phyloP scores from a whole-genome alignment of 176 grass and related monocot species.

The Oryza glaberrima region DNA sequence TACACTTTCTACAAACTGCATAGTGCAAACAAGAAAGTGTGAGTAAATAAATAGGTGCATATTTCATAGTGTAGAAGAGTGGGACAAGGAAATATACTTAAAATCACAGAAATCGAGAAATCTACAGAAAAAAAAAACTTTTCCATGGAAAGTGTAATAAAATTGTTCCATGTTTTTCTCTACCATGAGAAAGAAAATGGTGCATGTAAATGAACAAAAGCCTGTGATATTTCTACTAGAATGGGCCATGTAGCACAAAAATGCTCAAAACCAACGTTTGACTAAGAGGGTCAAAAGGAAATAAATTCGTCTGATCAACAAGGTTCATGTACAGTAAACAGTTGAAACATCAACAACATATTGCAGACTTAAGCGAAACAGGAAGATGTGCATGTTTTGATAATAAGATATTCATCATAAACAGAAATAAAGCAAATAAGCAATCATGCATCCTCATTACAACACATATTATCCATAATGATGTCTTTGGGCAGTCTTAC shows the following conservation, averaged over 20 bases:
- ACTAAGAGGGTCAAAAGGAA: slow-evolving; percentile 1
- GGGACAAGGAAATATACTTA: neutral
- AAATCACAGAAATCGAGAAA: slow-evolving; percentile 12
- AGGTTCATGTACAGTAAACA: neutral
- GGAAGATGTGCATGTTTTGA: neutral
- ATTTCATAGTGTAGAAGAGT: slow-evolving; percentile 21
- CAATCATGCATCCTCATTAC: neutral
- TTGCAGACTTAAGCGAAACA: neutral
- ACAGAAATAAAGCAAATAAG: neutral
- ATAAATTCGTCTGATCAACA: slow-evolving; percentile 12
- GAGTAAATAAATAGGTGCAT: slow-evolving; percentile 13
- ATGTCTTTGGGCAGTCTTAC: neutral
- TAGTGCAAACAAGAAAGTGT: slow-evolving; percentile 33
- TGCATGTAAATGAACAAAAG: slow-evolving; percentile 37
- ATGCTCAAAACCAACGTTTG: neutral
- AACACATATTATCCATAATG: neutral
- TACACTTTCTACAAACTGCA: slow-evolving; percentile 94
- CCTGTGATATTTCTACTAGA: neutral
- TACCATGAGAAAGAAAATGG: slow-evolving; percentile 24
- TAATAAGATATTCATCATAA: neutral
- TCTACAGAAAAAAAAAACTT: neutral
- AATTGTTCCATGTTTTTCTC: neutral
- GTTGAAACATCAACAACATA: neutral
- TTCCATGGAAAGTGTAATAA: slow-evolving; percentile 20
- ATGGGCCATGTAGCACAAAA: slow-evolving; percentile 6